Base-by-base conservation (phyloP, 176 grass and related monocot species). In the Carex myosuroides region DNA sequence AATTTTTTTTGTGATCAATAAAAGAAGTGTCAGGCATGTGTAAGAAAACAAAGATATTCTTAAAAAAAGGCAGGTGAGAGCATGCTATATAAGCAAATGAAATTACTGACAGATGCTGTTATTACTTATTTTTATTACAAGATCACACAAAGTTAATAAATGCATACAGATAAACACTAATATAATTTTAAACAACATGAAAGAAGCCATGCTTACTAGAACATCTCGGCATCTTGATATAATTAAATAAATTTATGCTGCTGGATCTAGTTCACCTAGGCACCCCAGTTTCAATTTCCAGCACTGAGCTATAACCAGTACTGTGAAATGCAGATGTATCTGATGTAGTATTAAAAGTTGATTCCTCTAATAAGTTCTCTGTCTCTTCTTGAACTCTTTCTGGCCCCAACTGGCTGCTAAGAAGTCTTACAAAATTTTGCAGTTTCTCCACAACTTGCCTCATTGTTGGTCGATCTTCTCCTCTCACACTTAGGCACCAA, bases 401-500 rank as follows among this genome's bases (percentile, higher is more conserved):
- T 44, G 17, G 42, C 1, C 46, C 64, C 13, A 16, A 10, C 29
- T 35, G 30, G 64, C 13, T 67, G 29, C 29, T 67, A 30, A 37
- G 3, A 18, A 76, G 8, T 52, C 21, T 53, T 76, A 22, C 71
- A 13, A 76, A 20, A 22, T 11, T 48, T 48, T 76, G 46, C 37
- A 76, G 13, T 52, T 76, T 76, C 22, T 87, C 56, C 12, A 60
- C 64, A 18, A 87, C 14, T 55, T 76, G 57, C 60, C 21, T 42
- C 73, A 86, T 86, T 18, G 66, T 64, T 20, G 85, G 74, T 22
- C 85, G 66, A 48, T 64, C 79, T 30, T 83, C 79, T 54, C 70
- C 86, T 64, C 80, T 72, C 24, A 87, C 12, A 55, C 73, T 65
- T 52, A 87, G 54, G 64, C 85, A 87, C 33, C 82, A 32, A 24